phyloP scores from a whole-genome alignment of 768 basidiomycete genomes.

The Pleurotus giganteus region DNA sequence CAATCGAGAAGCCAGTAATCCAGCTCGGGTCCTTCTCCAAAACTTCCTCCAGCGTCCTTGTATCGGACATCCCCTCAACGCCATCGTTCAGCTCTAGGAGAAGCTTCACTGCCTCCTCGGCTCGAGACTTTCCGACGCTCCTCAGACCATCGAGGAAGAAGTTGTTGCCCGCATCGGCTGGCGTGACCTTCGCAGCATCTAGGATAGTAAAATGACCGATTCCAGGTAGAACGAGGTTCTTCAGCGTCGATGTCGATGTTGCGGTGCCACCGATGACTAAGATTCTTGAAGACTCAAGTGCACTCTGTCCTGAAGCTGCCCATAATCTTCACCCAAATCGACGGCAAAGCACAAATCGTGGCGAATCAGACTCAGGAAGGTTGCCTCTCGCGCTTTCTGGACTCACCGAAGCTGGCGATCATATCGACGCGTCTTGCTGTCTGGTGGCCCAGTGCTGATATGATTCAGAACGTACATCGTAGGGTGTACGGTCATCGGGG shows the following conservation, averaged over 20 bases:
- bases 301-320: conserved; percentile 89
- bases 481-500: background rate
- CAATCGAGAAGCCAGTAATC: conserved; percentile 66
- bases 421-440: conserved; percentile 87
- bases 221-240: conserved; percentile 96
- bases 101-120: conserved; percentile 73
- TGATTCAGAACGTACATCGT: conserved; percentile 8
- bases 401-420: conserved; percentile 90
- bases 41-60: conserved; percentile 52
- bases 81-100: conserved; percentile 86
- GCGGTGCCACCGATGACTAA: conserved; percentile 81
- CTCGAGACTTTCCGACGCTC: conserved; percentile 78
- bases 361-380: background rate
- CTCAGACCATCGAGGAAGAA: conserved; percentile 80
- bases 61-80: conserved; percentile 69
- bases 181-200: conserved; percentile 57
- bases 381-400: background rate
- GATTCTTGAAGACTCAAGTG: conserved; percentile 81
- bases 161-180: conserved; percentile 89
- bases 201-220: conserved; percentile 95
- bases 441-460: conserved; percentile 57
- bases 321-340: conserved; percentile 58
- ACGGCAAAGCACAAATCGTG: background rate
- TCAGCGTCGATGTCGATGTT: conserved; percentile 85
- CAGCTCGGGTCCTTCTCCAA: conserved; percentile 54